Conservation (phyloP, 2,329 filamentous ascomycete species). For the Chalaropsis ovoidea region DNA sequence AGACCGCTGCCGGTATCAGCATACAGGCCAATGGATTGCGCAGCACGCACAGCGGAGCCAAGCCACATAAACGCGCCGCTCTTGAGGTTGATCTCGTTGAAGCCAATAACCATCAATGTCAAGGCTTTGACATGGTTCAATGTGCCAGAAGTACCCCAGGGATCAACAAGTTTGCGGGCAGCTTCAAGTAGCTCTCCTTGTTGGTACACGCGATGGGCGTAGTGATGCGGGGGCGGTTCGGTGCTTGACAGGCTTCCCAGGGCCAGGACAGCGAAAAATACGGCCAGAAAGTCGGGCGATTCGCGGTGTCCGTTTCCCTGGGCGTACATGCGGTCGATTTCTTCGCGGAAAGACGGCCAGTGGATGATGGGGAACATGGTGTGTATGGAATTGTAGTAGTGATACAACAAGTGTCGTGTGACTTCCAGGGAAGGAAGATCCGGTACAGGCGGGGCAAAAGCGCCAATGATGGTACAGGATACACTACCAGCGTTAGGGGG, state of each 20-base stretch:
- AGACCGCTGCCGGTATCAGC: slow-evolving; percentile 63
- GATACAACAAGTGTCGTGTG: slow-evolving; percentile 61
- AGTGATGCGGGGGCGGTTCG: slow-evolving; percentile 37
- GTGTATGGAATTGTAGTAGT: slow-evolving; percentile 70
- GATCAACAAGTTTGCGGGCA: slow-evolving; percentile 60
- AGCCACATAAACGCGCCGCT: slow-evolving; percentile 81
- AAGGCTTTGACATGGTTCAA: slow-evolving; percentile 65
- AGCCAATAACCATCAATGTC: slow-evolving; percentile 64
- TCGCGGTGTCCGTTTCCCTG: slow-evolving; percentile 45
- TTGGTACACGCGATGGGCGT: slow-evolving; percentile 42
- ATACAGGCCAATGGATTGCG: slow-evolving; percentile 76
- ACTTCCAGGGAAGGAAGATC: slow-evolving; percentile 59
- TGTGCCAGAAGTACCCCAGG: slow-evolving; percentile 68
- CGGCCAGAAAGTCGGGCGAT: slow-evolving; percentile 58
- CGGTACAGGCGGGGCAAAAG: slow-evolving; percentile 47
- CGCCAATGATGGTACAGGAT: slow-evolving; percentile 23
- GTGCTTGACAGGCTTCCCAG: slow-evolving; percentile 66
- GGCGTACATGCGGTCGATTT: slow-evolving; percentile 68
- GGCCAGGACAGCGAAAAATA: slow-evolving; percentile 75
- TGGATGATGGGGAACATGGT: slow-evolving; percentile 75
- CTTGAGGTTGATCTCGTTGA: slow-evolving; percentile 77
- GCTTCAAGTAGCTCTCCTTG: slow-evolving; percentile 59
- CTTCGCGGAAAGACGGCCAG: slow-evolving; percentile 70
- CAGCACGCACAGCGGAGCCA: slow-evolving; percentile 65
- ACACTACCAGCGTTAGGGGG: slow-evolving; percentile 24